Percentiles rank a stretch among this genome's conserved stretches.
Conservation (phyloP, 176 grass and related monocot genomes). For the Oryza punctata region DNA sequence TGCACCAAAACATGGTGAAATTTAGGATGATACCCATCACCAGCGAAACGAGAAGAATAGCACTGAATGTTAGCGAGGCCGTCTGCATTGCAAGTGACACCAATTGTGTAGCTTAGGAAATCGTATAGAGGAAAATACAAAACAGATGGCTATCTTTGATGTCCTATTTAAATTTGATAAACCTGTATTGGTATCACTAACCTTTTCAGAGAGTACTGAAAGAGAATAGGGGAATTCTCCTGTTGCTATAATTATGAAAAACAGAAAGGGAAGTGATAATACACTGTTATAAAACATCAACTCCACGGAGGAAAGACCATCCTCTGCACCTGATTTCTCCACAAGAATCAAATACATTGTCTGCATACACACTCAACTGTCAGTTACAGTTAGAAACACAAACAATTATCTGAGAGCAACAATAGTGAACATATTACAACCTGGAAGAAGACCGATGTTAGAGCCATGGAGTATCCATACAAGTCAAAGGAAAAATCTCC, state of each 20-base stretch:
- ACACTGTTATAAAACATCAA: conserved; percentile 94
- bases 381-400: conserved; percentile 29
- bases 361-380: conserved; percentile 53
- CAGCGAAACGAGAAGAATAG: conserved; percentile 69
- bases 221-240: conserved; percentile 93
- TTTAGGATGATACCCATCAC: conserved; percentile 91
- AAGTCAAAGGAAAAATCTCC: conserved; percentile 99
- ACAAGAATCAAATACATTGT: conserved; percentile 97
- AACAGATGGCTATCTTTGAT: not conserved
- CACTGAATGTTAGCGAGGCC: conserved; percentile 55
- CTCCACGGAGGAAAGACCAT: conserved; percentile 93
- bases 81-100: conserved; percentile 48
- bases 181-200: conserved; percentile 34
- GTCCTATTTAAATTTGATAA: not conserved
- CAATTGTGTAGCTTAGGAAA: not conserved
- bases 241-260: conserved; percentile 89
- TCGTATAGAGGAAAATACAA: not conserved
- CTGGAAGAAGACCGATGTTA: conserved; percentile 97
- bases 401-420: not conserved
- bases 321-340: conserved; percentile 93
- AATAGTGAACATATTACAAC: conserved; percentile 51
- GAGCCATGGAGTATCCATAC: conserved; percentile 94
- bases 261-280: conserved; percentile 89
- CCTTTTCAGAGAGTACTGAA: conserved; percentile 76
- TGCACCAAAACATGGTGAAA: conserved; percentile 98